phyloP scores from a whole-genome alignment of 805 yeast genomes.

The Teunomyces funiuensis region DNA sequence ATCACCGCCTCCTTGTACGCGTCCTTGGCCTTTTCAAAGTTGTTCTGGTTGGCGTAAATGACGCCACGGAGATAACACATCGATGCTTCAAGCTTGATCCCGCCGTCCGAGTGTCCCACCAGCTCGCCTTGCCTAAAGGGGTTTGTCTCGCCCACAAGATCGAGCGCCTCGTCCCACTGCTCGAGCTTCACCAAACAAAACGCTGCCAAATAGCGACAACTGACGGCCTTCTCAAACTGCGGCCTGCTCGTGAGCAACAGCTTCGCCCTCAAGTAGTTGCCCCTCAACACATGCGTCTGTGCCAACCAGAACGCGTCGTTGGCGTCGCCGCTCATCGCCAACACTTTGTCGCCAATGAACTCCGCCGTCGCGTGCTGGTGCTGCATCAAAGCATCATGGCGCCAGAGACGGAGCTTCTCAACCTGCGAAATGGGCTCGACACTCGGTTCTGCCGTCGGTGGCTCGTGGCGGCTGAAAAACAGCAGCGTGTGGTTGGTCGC shows the following conservation, averaged over 20 bases:
- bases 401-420: conserved; percentile 84
- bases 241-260: conserved; percentile 58
- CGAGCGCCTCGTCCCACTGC: conserved; percentile 85
- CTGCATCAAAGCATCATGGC: conserved; percentile 90
- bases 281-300: conserved; percentile 77
- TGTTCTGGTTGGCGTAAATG: conserved; percentile 78
- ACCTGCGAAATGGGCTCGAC: conserved; percentile 66
- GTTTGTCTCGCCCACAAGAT: conserved; percentile 76
- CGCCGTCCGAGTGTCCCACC: conserved; percentile 66
- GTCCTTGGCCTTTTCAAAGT: conserved; percentile 81
- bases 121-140: conserved; percentile 56
- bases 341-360: conserved; percentile 86
- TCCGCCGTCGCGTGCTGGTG: conserved; percentile 90
- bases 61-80: conserved; percentile 83
- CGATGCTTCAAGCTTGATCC: conserved; percentile 83
- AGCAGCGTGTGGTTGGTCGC: conserved; percentile 7
- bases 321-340: conserved; percentile 79
- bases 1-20: conserved; percentile 82
- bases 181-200: conserved; percentile 70
- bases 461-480: too few relatives aligned
- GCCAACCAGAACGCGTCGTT: conserved; percentile 97
- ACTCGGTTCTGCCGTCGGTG: conserved; percentile 2
- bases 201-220: conserved; percentile 81
- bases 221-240: conserved; percentile 58
- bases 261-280: conserved; percentile 77